Evolutionary conservation across 2,329 filamentous ascomycete genomes (phyloP).

Genomic region (Monosporascus sp.): DNA sequence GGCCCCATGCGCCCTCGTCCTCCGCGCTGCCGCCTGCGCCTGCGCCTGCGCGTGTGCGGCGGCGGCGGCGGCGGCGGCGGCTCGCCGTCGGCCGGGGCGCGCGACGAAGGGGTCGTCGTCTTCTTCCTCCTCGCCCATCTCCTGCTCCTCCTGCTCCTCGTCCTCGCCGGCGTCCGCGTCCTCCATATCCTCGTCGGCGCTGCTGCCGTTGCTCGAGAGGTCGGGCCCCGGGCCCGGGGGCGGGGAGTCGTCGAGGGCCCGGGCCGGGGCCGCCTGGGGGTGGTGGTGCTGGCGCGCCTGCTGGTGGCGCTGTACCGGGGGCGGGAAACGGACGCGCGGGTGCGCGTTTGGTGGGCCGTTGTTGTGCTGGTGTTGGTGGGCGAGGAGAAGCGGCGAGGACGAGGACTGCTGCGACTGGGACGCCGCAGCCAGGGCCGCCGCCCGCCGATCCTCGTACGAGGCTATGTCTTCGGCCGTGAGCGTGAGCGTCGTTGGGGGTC

Average conservation of each 20-base stretch:
- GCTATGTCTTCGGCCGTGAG: conserved; percentile 68
- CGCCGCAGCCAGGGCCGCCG: conserved; percentile 17
- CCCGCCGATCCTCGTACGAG: conserved; percentile 60
- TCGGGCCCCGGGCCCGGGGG: conserved; percentile 9
- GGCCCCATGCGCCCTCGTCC: background rate
- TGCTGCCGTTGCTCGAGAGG: conserved; percentile 2
- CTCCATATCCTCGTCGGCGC: conserved; percentile 21
- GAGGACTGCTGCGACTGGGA: conserved; percentile 15
- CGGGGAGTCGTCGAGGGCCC: conserved; percentile 13
- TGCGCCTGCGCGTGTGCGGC: conserved; percentile 11
- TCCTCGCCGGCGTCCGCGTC: conserved; percentile 10
- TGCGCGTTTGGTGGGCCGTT: conserved; percentile 1
- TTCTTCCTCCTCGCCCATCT: conserved; percentile 20
- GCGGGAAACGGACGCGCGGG: background rate
- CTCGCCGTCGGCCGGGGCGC: conserved; percentile 10
- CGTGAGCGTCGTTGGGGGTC: conserved; percentile 61
- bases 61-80: background rate
- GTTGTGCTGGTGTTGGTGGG: conserved; percentile 3
- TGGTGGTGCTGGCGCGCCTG: background rate
- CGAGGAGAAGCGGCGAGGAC: conserved; percentile 7
- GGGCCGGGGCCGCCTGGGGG: background rate
- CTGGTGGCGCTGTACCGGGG: background rate
- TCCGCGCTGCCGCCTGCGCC: conserved; percentile 5
- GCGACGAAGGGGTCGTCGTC: conserved; percentile 21
- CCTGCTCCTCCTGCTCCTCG: conserved; percentile 6